Evolutionary conservation across 1,284 basidiomycete species (phyloP), one percentile per base, ranked within the genome.

Genomic region (Abortiporus biennis): DNA sequence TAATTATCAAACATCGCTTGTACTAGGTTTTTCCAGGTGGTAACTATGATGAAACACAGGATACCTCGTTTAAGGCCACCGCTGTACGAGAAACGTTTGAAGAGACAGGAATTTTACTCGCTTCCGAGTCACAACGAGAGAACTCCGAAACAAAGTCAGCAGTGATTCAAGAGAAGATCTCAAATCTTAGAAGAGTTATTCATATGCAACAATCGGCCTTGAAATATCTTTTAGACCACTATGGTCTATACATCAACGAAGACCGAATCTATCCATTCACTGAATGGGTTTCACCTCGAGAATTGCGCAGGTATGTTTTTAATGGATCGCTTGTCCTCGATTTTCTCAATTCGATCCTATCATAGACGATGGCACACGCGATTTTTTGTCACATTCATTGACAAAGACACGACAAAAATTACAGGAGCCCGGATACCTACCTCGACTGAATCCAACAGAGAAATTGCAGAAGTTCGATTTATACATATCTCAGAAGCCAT

Each of bases 1-100:
- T n/a, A n/a, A n/a, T n/a, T n/a, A n/a, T n/a, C n/a, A n/a, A n/a
- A n/a, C n/a, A n/a, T n/a, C n/a, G n/a, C n/a, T n/a, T n/a, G n/a
- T n/a, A n/a, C 9, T 46, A 85, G 82, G 83, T 85, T 19, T 86
- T 85, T 54, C 83, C 83, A 13, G 83, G 83, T 17, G 83, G 83
- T 8, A 83, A 83, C 54, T 70, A 67, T 40, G 82, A 85, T 58
- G 48, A 64, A 36, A 60, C 62, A 38, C 80, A 85, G 49, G 82
- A 85, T 51, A 54, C 55, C 6, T 74, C 72, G 8, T 57, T 80
- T 13, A 58, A 61, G 21, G 68, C 78, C 46, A 85, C 81, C 4
- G 83, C 80, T 2, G 76, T 85, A 35, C 68, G 83, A 13, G 82
- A 86, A 58, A 78, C 81, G 0, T 85, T 86, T 44, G 83, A 86